phyloP scores from a whole-genome alignment of 495 filamentous ascomycete genomes.

The Paragyromitra xinjiangensis region DNA sequence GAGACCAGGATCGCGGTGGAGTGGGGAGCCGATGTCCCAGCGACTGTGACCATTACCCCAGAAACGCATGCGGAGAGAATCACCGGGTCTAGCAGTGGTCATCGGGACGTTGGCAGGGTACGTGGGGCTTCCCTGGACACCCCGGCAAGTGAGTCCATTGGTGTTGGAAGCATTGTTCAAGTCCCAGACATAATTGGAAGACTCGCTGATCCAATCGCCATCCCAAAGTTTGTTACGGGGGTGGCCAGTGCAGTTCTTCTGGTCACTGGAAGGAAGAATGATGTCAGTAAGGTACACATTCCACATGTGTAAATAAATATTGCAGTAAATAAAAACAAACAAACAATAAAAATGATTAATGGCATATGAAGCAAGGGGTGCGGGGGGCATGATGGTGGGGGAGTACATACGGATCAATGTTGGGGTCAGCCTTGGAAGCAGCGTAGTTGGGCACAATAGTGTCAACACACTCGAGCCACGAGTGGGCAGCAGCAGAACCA shows the following conservation, averaged over 20 bases:
- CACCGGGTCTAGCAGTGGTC: constrained; percentile 51
- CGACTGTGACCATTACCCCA: constrained; percentile 56
- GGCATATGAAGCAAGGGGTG: constrained; percentile 14
- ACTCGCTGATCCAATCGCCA: constrained; percentile 55
- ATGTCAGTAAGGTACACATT: constrained; percentile 41
- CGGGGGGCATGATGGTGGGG: not conserved
- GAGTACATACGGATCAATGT: constrained; percentile 37
- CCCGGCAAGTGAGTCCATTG: constrained; percentile 32
- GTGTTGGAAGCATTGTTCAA: constrained; percentile 36
- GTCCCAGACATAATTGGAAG: constrained; percentile 52
- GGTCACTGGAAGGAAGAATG: constrained; percentile 10
- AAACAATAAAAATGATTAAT: not conserved
- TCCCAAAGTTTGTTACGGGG: constrained; percentile 50
- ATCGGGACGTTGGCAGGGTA: constrained; percentile 44
- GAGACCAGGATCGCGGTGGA: constrained; percentile 55
- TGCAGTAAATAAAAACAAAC: not conserved
- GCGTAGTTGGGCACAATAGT: constrained; percentile 46
- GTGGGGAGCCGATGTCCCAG: constrained; percentile 54
- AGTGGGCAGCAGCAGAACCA: constrained; percentile 48
- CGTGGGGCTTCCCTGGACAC: constrained; percentile 31
- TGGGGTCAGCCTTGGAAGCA: constrained; percentile 39
- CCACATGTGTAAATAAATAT: not conserved
- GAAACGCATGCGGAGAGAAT: constrained; percentile 45
- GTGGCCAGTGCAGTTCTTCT: constrained; percentile 45
- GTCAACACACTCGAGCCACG: constrained; percentile 57